These are phyloP conservation scores for Sugiyamaella qingdaonensis DNA, from an alignment of 805 yeast genomes.

Conservation along the genomic window DNA sequence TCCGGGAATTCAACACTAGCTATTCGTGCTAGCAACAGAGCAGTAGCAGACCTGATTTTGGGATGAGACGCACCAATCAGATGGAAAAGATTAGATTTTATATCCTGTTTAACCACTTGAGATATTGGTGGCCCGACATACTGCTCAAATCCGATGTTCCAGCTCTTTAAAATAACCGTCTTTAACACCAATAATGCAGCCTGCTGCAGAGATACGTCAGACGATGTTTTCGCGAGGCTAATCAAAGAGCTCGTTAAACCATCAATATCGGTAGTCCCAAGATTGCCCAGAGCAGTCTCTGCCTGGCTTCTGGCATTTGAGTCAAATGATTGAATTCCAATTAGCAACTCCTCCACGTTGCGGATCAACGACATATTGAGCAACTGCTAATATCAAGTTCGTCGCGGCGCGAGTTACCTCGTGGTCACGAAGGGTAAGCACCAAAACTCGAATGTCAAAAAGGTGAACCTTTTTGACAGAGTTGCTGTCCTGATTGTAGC, in stretches of 20 bases:
- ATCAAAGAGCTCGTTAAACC: neutral
- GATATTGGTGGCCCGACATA: conserved; percentile 59
- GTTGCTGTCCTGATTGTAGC: too few relatives aligned
- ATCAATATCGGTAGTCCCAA: neutral
- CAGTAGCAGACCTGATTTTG: conserved; percentile 61
- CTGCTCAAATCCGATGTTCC: conserved; percentile 82
- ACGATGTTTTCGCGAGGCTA: neutral
- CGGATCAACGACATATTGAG: neutral
- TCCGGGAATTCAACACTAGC: conserved; percentile 92
- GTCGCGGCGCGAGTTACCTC: neutral
- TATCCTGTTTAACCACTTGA: conserved; percentile 46
- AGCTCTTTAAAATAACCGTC: conserved; percentile 61
- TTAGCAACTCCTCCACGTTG: neutral
- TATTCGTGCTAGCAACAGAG: conserved; percentile 76
- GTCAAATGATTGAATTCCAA: conserved; percentile 5
- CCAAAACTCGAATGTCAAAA: neutral
- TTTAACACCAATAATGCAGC: conserved; percentile 63
- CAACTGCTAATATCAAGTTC: too few relatives aligned
- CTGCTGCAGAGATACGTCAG: conserved; percentile 36
- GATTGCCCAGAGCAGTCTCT: neutral
- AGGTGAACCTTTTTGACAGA: neutral
- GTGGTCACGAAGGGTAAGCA: conserved; percentile 1
- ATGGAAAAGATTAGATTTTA: conserved; percentile 49
- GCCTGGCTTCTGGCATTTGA: neutral
- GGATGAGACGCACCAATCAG: conserved; percentile 48